These are phyloP conservation scores for Arctostaphylos glauca DNA, from an alignment of 148 eudicot species.

Conservation along the genomic window DNA sequence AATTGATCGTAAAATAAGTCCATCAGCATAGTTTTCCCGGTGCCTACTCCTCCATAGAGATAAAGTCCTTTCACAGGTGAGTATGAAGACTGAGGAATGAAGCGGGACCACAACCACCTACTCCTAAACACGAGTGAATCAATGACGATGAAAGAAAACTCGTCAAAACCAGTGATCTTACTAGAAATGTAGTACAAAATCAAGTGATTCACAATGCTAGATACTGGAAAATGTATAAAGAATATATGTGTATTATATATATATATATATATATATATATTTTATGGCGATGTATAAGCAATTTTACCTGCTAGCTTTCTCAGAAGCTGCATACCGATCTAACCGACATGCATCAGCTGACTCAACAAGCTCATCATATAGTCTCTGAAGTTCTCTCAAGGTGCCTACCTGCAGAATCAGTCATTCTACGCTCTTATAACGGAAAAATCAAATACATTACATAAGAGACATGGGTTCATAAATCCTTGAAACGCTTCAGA, in stretches of 20 bases:
- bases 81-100: constrained; percentile 62
- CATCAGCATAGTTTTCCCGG: constrained; percentile 99
- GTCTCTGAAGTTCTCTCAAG: constrained; percentile 74
- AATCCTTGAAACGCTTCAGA: background rate
- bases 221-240: background rate
- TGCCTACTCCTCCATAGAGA: constrained; percentile 92
- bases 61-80: constrained; percentile 88
- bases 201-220: constrained; percentile 1
- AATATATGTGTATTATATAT: too few species aligned
- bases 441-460: background rate
- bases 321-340: constrained; percentile 76
- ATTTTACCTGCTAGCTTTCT: constrained; percentile 67
- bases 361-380: constrained; percentile 82
- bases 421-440: constrained; percentile 11
- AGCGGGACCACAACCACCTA: constrained; percentile 86
- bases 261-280: too few species aligned
- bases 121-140: constrained; percentile 45
- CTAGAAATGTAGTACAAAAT: background rate
- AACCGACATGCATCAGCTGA: constrained; percentile 67
- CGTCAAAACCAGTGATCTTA: background rate
- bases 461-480: background rate
- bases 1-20: constrained; percentile 76
- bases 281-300: background rate
- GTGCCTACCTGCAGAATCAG: constrained; percentile 67
- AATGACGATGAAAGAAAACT: background rate